phyloP scores from a whole-genome alignment of 345 rosid genomes.

The Gynandropsis gynandra region DNA sequence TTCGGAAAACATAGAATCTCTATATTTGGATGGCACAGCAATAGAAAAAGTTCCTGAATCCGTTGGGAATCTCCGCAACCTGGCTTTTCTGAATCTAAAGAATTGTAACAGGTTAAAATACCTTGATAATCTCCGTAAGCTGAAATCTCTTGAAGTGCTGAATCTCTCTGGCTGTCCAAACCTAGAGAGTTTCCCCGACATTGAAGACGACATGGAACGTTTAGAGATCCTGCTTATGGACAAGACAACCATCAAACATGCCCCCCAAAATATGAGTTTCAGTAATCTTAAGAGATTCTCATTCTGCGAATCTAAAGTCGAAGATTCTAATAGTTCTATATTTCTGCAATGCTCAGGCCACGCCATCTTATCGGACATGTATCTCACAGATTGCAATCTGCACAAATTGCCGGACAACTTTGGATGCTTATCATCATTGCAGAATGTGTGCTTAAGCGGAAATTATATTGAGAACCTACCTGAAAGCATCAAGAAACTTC shows the following conservation, averaged over 20 bases:
- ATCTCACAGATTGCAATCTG: conserved; percentile 29
- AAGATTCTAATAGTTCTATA: conserved; percentile 10
- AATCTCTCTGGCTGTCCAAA: conserved; percentile 20
- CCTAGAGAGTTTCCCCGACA: conserved; percentile 18
- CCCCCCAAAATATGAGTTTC: conserved; percentile 17
- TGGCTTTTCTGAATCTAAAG: conserved; percentile 17
- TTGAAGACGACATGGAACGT: conserved; percentile 21
- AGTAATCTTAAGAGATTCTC: conserved; percentile 25
- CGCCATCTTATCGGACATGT: conserved; percentile 17
- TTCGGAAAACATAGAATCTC: conserved; percentile 16
- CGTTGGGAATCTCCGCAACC: conserved; percentile 1
- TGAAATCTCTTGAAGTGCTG: conserved; percentile 19
- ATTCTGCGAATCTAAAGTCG: conserved; percentile 23
- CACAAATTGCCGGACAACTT: conserved; percentile 21
- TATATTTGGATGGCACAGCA: conserved; percentile 21
- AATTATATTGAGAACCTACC: conserved; percentile 23
- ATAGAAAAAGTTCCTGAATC: conserved; percentile 20
- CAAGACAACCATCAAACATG: conserved; percentile 14
- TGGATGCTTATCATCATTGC: conserved; percentile 19
- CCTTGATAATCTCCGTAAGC: conserved; percentile 20
- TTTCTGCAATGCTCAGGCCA: conserved; percentile 22
- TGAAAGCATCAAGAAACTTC: conserved; percentile 23
- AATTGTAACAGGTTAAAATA: conserved; percentile 11
- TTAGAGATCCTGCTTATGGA: conserved; percentile 28
- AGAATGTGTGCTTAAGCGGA: conserved; percentile 23